Conservation (phyloP, 192 early-diverging fungal genomes). For the Rhizophagus clarus region DNA sequence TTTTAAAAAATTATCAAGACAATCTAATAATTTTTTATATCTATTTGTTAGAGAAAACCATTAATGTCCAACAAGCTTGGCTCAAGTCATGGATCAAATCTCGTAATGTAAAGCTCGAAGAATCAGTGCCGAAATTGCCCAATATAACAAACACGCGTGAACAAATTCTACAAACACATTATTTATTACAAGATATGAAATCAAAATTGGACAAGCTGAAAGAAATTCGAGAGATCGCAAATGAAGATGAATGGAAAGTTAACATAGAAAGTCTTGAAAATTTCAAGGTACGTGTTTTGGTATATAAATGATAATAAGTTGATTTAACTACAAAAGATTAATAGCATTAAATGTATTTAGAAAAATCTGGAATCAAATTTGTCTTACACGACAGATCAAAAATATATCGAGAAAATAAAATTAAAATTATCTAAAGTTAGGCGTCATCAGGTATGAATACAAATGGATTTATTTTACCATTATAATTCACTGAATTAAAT, state of each 20-base stretch:
- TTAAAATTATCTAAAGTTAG: slow-evolving; percentile 25
- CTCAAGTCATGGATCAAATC: slow-evolving; percentile 17
- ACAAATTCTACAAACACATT: background rate
- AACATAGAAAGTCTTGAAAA: slow-evolving; percentile 3
- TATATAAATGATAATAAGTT: too few species aligned
- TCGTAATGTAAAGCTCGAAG: background rate
- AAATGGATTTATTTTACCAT: background rate
- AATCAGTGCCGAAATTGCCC: background rate
- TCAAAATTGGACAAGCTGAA: background rate
- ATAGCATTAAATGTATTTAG: background rate
- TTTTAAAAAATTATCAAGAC: too few species aligned
- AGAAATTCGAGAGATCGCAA: background rate
- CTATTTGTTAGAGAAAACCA: background rate
- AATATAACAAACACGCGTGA: background rate
- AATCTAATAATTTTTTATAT: background rate
- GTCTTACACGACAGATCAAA: background rate
- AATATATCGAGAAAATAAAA: slow-evolving; percentile 16
- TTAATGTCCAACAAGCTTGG: slow-evolving; percentile 23
- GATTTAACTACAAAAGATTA: background rate
- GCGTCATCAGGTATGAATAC: slow-evolving; percentile 25
- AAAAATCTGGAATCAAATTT: background rate
- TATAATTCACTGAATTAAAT: background rate
- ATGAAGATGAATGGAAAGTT: slow-evolving; percentile 12
- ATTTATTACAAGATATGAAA: background rate
- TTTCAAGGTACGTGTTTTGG: background rate